Base-by-base conservation (phyloP, 2,329 filamentous ascomycete genomes). In the Cercospora zeae-maydis region DNA sequence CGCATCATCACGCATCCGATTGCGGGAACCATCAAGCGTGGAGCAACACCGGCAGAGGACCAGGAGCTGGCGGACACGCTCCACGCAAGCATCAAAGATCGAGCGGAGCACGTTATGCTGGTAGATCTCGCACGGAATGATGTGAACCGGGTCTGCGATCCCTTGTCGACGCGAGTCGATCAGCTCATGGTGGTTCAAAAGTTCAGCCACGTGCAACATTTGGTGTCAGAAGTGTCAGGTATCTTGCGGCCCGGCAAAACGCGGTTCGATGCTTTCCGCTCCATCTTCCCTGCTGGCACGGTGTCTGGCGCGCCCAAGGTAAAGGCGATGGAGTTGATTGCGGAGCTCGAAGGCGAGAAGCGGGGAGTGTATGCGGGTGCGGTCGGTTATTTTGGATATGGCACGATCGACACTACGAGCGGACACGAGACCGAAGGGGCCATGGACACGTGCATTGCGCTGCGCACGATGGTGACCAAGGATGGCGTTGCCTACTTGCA, bases 271-370 rank as follows among this genome's bases (percentile, higher is more conserved):
- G 95, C 95, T 9, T 96, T 99, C 80, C 86, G 93, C 39, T 74
- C 90, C 68, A 97, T 99, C 72, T 99, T 99, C 81, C 95, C 95
- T 0, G 95, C 95, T 4, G 95, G 95, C 61, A 99, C 95, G 0
- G 93, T 98, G 31, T 95, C 90, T 16, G 95, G 95, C 4, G 93
- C 95, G 3, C 95, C 95, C 62, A 99, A 99, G 80, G 92, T 99
- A 60, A 87, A 88, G 66, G 95, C 95, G 2, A 99, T 99, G 95
- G 91, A 97, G 79, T 82, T 99, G 65, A 99, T 99, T 72, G 92
- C 91, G 52, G 93, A 98, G 79, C 80, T 98, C 52, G 95, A 99
- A 79, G 82, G 85, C 67, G 95, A 99, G 83, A 97, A 97, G 82
- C 84, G 95, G 59, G 93, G 95, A 42, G 87, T 98, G 39, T 99